Base-by-base conservation (phyloP, 495 filamentous ascomycete genomes). In the Hypoxylon intermedium region DNA sequence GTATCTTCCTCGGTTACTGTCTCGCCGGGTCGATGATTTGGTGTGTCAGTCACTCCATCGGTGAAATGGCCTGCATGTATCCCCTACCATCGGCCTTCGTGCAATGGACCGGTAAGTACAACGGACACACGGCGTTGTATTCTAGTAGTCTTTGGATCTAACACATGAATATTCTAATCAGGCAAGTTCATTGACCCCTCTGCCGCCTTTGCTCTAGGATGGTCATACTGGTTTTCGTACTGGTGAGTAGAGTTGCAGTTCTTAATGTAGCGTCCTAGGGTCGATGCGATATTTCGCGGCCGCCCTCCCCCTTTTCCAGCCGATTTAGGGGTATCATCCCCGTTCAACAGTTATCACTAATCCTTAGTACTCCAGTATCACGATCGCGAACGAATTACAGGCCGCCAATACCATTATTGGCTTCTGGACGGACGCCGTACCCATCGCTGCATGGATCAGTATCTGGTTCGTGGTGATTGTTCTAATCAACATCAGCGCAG, bases 131-230 rank as follows among this genome's bases (percentile, higher is more conserved):
- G 18, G n/a, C n/a, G n/a, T n/a, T n/a, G n/a, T n/a, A n/a, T n/a
- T n/a, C n/a, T n/a, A n/a, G n/a, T n/a, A n/a, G n/a, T n/a, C n/a
- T n/a, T n/a, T n/a, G 19, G 5, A 11, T 12, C 31, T 59, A 42
- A 59, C 28, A 21, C 28, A 21, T 19, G 13, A n/a, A 20, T n/a
- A 5, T 12, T 41, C 2, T 26, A 34, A 20, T 1, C 34, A 60
- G 62, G 65, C 3, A 81, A 85, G 42, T 83, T 87, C 38, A 77
- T 85, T 45, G 85, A 88, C 53, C 83, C 82, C 19, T 83, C 85
- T 63, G 71, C 89, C 54, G 85, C 85, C 33, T 88, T 89, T 67
- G 82, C 85, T 37, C 85, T 89, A 63, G 87, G 86, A 26, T 89
- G 86, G 85, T 65, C 59, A 9, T 70, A 67, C 33, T 69, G 57